A percentile compares a stretch with the other conserved stretches of the same genome.
Evolutionary conservation across 805 yeast species (phyloP).

Genomic region (Yamadazyma scolyti): DNA sequence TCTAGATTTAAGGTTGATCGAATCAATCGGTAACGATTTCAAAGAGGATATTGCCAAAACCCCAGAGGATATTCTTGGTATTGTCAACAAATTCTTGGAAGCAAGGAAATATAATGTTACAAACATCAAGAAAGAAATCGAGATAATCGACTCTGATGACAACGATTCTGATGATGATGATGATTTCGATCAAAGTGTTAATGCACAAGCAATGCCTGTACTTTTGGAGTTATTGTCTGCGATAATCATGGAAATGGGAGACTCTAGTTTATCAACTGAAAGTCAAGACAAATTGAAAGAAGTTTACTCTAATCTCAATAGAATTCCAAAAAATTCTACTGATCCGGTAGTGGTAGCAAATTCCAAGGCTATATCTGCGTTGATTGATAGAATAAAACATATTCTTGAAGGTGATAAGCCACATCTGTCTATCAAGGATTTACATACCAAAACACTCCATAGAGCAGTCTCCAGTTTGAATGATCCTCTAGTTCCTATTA

Average conservation of each 20-base stretch:
- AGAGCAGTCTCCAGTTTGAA: conserved; percentile 65
- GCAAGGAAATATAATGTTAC: no score
- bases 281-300: conserved; percentile 16
- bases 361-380: conserved; percentile 18
- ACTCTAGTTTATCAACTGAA: conserved; percentile 23
- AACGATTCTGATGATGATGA: conserved; percentile 29
- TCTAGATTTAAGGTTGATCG: conserved; percentile 62
- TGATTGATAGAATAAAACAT: conserved; percentile 24
- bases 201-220: conserved; percentile 19
- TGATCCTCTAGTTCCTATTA: conserved; percentile 77
- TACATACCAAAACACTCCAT: conserved; percentile 41
- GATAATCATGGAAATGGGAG: conserved; percentile 24
- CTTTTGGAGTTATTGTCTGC: conserved; percentile 36
- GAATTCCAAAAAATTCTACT: conserved; percentile 10
- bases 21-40: conserved; percentile 54
- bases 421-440: conserved; percentile 17
- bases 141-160: conserved; percentile 15
- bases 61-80: conserved; percentile 53
- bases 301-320: conserved; percentile 24
- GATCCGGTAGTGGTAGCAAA: conserved; percentile 7
- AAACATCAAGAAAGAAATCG: conserved; percentile 25
- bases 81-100: conserved; percentile 23
- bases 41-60: conserved; percentile 53
- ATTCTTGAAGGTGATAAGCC: conserved; percentile 25
- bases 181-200: conserved; percentile 14